A percentile compares a stretch with the other conserved stretches of the same genome.
Evolutionary conservation across 495 filamentous ascomycete genomes (phyloP).

Genomic region (Hypoxylon crocopeplum): DNA sequence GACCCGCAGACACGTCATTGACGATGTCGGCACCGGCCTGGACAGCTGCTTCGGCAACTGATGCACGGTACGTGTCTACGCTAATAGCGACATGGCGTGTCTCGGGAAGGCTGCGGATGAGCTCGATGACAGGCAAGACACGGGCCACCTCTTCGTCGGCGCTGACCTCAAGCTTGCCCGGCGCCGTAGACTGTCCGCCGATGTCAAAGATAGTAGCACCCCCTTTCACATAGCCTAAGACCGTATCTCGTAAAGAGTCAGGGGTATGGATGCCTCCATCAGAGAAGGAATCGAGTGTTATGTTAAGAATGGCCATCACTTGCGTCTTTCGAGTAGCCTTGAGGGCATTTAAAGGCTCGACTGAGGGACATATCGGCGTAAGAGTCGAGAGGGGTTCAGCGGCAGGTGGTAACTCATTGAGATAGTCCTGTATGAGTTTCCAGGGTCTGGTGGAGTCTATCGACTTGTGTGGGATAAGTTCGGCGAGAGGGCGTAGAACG

Average conservation of each 20-base stretch:
- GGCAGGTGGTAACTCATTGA: constrained; percentile 65
- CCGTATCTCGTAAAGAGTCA: constrained; percentile 51
- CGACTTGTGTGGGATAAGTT: constrained; percentile 72
- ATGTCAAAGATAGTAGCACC: constrained; percentile 89
- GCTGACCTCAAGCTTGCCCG: constrained; percentile 68
- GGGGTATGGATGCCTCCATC: constrained; percentile 74
- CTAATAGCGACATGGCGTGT: constrained; percentile 72
- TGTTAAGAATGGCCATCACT: constrained; percentile 93
- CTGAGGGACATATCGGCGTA: constrained; percentile 67
- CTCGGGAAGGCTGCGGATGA: constrained; percentile 72
- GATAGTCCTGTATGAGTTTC: constrained; percentile 62
- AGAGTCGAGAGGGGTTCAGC: constrained; percentile 66
- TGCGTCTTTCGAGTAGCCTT: constrained; percentile 70
- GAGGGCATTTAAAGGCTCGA: constrained; percentile 68
- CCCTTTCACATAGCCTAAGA: constrained; percentile 62
- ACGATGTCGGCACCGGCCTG: constrained; percentile 88
- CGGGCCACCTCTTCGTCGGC: constrained; percentile 77
- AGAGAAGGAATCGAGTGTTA: constrained; percentile 97
- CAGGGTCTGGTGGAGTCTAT: constrained; percentile 57
- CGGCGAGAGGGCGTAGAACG: constrained; percentile 85
- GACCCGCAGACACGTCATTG: constrained; percentile 91
- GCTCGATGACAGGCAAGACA: constrained; percentile 76
- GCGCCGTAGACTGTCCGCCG: constrained; percentile 91
- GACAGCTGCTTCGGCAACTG: constrained; percentile 81
- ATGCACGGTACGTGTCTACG: constrained; percentile 90